Evolutionary conservation across 2,329 filamentous ascomycete genomes (phyloP).

Genomic region (Torrubiella hemipterigena): DNA sequence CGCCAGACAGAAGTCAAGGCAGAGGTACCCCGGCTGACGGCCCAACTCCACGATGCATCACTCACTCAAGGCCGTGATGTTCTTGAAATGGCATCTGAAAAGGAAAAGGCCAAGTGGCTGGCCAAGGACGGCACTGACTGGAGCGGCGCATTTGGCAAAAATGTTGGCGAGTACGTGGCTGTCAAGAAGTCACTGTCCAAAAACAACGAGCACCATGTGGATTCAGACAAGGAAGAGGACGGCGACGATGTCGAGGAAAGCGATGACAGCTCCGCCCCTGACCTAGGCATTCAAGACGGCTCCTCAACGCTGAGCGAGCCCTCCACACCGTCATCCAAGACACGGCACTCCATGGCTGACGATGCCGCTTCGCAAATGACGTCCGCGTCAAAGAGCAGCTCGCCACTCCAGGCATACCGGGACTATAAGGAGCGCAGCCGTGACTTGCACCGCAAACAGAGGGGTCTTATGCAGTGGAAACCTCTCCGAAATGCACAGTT

Average conservation of each 20-base stretch:
- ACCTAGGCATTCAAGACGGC: conserved; percentile 50
- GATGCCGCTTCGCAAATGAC: conserved; percentile 15
- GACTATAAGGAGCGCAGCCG: conserved; percentile 57
- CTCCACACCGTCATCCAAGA: conserved; percentile 27
- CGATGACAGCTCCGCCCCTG: conserved; percentile 25
- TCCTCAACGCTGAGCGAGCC: conserved; percentile 19
- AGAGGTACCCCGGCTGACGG: conserved; percentile 60
- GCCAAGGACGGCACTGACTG: conserved; percentile 72
- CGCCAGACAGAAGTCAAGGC: conserved; percentile 57
- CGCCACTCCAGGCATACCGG: conserved; percentile 43
- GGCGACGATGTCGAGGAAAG: conserved; percentile 20
- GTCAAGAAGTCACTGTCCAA: conserved; percentile 13
- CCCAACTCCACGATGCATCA: conserved; percentile 70
- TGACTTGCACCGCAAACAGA: conserved; percentile 71
- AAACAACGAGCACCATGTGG: conserved; percentile 26
- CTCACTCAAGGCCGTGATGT: conserved; percentile 71
- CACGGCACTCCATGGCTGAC: no score
- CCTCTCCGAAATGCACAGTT: conserved; percentile 79
- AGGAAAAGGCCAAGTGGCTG: conserved; percentile 69
- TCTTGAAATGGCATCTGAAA: conserved; percentile 57
- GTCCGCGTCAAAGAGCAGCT: conserved; percentile 15
- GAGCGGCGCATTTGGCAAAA: conserved; percentile 73
- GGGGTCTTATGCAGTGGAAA: conserved; percentile 91
- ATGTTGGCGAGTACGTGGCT: conserved; percentile 44
- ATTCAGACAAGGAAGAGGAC: conserved; percentile 22